These are phyloP conservation scores for Aspergillus affinis DNA, from an alignment of 495 filamentous ascomycete species.

Conservation along the genomic window DNA sequence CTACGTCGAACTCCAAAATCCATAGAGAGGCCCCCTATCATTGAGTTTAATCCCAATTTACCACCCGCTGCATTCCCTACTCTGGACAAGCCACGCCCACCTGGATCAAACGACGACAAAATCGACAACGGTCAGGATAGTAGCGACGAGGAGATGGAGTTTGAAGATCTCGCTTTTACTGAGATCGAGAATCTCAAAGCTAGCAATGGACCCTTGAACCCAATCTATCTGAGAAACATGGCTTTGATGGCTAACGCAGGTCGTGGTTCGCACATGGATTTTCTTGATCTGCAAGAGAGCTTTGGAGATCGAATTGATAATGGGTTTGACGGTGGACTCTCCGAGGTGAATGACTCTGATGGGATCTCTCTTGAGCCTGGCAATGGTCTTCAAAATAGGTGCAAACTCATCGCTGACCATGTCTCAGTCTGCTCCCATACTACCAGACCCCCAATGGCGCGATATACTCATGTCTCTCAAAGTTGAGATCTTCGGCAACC, in stretches of 20 bases:
- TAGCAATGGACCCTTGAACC: conserved; percentile 39
- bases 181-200: conserved; percentile 28
- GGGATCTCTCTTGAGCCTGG: neutral
- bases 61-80: conserved; percentile 47
- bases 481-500: conserved; percentile 36
- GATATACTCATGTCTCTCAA: conserved; percentile 35
- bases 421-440: neutral
- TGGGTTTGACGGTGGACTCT: neutral
- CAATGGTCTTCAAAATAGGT: neutral
- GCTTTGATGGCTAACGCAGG: conserved; percentile 21
- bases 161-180: conserved; percentile 18
- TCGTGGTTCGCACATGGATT: neutral
- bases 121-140: neutral
- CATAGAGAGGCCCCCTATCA: conserved; percentile 5
- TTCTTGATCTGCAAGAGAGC: conserved; percentile 20
- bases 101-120: neutral
- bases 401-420: neutral
- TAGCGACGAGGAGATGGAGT: conserved; percentile 6
- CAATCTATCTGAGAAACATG: conserved; percentile 39
- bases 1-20: conserved; percentile 6
- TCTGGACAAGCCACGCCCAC: conserved; percentile 22
- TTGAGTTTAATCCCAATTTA: conserved; percentile 42
- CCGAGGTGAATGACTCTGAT: conserved; percentile 11
- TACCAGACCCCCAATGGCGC: conserved; percentile 29
- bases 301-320: conserved; percentile 9